Evolutionary conservation across 2,329 filamentous ascomycete genomes (phyloP).

Genomic region (Aspergillus brasiliensis): DNA sequence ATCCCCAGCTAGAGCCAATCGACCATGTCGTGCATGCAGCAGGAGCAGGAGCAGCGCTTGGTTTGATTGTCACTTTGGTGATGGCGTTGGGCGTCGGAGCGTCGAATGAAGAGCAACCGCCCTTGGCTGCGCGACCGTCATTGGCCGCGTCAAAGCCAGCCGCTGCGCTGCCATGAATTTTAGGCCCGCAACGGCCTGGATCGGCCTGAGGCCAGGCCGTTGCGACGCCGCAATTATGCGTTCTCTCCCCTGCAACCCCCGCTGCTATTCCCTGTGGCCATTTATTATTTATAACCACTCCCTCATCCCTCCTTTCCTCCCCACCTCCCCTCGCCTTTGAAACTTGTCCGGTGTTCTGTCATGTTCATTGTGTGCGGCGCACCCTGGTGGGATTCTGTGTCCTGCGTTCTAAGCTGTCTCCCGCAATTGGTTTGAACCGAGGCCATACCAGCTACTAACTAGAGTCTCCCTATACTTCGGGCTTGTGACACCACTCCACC

Average conservation of each 20-base stretch:
- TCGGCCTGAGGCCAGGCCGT: slow-evolving; percentile 19
- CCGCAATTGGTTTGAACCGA: slow-evolving; percentile 23
- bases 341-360: slow-evolving; percentile 3
- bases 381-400: slow-evolving; percentile 12
- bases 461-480: neutral
- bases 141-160: slow-evolving; percentile 11
- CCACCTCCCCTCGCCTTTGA: neutral
- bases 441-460: neutral
- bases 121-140: slow-evolving; percentile 5
- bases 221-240: slow-evolving; percentile 14
- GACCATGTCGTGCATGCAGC: slow-evolving; percentile 10
- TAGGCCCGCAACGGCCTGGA: neutral
- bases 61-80: neutral
- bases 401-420: slow-evolving; percentile 14
- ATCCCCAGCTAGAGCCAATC: slow-evolving; percentile 3
- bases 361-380: slow-evolving; percentile 15
- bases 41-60: neutral
- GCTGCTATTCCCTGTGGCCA: slow-evolving; percentile 12
- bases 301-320: neutral
- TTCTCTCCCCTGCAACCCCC: slow-evolving; percentile 18
- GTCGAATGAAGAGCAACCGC: slow-evolving; percentile 5
- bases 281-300: slow-evolving; percentile 11
- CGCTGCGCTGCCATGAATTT: slow-evolving; percentile 2
- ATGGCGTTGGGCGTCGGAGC: slow-evolving; percentile 1
- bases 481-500: neutral